A percentile compares a stretch with the other conserved stretches of the same genome.
phyloP scores from a whole-genome alignment of 2,329 filamentous ascomycete species.

The Teratosphaeria epicoccoides region DNA sequence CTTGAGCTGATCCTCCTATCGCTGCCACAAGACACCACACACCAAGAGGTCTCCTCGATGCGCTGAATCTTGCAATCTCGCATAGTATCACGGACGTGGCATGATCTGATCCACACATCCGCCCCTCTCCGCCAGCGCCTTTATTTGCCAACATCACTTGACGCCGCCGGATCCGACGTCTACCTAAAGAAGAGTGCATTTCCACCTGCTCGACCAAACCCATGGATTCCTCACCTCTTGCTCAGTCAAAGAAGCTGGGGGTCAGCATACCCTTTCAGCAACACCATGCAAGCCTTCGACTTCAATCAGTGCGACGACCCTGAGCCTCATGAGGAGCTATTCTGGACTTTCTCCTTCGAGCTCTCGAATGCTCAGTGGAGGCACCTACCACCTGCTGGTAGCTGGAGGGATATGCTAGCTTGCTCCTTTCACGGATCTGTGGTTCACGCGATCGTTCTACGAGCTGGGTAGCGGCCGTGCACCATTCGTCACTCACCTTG shows the following conservation, averaged over 20 bases:
- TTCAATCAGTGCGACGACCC: conserved; percentile 1
- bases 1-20: conserved; percentile 1
- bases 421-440: conserved; percentile 13
- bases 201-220: conserved; percentile 10
- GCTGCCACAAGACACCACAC: conserved; percentile 7
- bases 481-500: conserved; percentile 15
- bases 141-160: conserved; percentile 9
- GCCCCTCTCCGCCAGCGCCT: conserved; percentile 10
- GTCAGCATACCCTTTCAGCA: conserved; percentile 14
- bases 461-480: conserved; percentile 15
- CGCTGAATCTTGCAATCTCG: conserved; percentile 9
- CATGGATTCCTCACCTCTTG: conserved; percentile 14
- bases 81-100: conserved; percentile 11
- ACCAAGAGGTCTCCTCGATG: conserved; percentile 11
- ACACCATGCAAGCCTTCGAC: background rate
- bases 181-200: conserved; percentile 9
- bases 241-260: conserved; percentile 15
- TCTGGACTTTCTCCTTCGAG: conserved; percentile 16
- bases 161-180: conserved; percentile 1
- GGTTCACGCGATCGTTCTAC: conserved; percentile 15
- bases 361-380: conserved; percentile 8
- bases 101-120: conserved; percentile 7
- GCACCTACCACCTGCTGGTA: conserved; percentile 1
- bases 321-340: conserved; percentile 5
- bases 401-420: conserved; percentile 12